Conservation (phyloP, 345 rosid species). For the Gynandropsis gynandra region DNA sequence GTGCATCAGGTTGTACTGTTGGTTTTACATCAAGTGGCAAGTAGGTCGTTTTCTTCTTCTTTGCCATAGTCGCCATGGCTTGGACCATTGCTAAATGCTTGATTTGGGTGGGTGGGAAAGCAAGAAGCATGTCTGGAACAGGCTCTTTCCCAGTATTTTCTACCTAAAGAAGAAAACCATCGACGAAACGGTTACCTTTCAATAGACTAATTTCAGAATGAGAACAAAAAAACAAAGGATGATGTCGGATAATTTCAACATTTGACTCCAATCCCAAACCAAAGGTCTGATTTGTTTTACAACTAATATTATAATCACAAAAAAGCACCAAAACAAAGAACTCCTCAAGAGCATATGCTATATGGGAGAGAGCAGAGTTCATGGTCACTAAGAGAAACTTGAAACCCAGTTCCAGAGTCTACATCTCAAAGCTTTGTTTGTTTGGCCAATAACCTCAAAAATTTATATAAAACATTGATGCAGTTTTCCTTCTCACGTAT, state of each 20-base stretch:
- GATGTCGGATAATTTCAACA: not conserved
- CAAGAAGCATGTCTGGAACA: constrained; percentile 69
- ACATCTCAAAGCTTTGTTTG: not conserved
- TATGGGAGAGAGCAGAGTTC: not conserved
- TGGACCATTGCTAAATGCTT: constrained; percentile 64
- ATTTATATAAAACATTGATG: not conserved
- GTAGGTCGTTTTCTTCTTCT: constrained; percentile 67
- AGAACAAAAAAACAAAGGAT: not conserved
- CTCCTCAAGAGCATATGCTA: not conserved
- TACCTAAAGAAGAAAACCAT: constrained; percentile 41
- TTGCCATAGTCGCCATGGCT: constrained; percentile 65
- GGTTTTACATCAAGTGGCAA: constrained; percentile 55
- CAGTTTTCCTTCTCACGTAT: not conserved
- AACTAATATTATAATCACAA: not conserved
- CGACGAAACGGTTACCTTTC: not conserved
- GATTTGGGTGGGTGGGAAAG: constrained; percentile 69
- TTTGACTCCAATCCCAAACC: constrained; percentile 5
- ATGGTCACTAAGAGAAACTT: not conserved
- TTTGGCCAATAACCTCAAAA: not conserved
- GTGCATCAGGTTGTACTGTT: constrained; percentile 57
- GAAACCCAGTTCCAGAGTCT: not conserved
- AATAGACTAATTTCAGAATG: not conserved
- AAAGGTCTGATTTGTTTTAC: not conserved
- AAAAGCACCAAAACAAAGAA: not conserved
- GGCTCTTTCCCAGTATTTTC: constrained; percentile 61